Conservation (phyloP, 148 eudicot genomes). For the Amaranthus hypochondriacus region DNA sequence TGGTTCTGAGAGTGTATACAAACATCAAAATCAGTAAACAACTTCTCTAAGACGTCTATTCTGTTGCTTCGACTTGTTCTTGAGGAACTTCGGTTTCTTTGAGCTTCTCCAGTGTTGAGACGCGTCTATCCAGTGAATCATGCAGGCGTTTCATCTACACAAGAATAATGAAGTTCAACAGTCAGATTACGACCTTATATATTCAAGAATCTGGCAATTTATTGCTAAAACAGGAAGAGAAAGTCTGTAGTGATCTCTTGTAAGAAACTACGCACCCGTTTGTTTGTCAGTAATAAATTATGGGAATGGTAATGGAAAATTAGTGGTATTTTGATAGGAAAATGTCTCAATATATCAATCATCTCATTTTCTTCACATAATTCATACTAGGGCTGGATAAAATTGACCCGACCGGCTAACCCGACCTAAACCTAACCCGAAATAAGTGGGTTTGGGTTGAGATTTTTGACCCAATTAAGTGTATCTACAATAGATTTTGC, state of each 20-base stretch:
- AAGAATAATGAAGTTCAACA: neutral
- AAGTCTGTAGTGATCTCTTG: no score
- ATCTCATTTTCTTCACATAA: no score
- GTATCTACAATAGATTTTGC: no score
- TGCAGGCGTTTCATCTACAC: constrained; percentile 51
- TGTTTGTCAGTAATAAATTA: neutral
- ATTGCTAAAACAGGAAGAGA: neutral
- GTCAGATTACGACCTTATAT: constrained; percentile 5
- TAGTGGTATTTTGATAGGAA: neutral
- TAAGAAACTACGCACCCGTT: no score
- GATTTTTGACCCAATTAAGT: no score
- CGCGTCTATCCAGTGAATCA: constrained; percentile 60
- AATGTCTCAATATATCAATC: neutral
- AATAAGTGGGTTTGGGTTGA: no score
- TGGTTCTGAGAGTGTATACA: constrained; percentile 18
- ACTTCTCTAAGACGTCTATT: constrained; percentile 24
- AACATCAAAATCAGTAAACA: constrained; percentile 13
- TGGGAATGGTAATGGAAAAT: neutral
- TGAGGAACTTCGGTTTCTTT: constrained; percentile 49
- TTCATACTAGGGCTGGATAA: neutral
- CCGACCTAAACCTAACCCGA: no score
- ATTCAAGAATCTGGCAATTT: no score
- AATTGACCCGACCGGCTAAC: neutral
- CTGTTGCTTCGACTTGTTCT: constrained; percentile 46
- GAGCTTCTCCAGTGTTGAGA: constrained; percentile 56